phyloP scores from a whole-genome alignment of 2,329 filamentous ascomycete genomes.

The Fusarium longipes region DNA sequence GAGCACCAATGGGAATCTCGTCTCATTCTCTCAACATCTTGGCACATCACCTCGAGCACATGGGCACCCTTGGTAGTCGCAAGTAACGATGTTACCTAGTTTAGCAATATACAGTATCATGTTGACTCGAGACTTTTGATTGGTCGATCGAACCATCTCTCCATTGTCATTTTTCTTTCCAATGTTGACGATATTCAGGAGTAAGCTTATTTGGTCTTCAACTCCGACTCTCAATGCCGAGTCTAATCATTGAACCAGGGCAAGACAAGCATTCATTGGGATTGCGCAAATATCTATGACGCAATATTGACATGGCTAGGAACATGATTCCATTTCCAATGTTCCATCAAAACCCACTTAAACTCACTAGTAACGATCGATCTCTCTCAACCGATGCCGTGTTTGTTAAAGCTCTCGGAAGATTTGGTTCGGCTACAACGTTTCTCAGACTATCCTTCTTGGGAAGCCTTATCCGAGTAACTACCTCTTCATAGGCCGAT shows the following conservation, averaged over 20 bases:
- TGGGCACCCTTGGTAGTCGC: conserved; percentile 3
- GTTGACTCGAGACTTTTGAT: conserved; percentile 31
- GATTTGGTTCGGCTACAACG: conserved; percentile 4
- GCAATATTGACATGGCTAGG: not conserved
- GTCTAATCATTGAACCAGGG: not conserved
- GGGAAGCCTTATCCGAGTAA: conserved; percentile 3
- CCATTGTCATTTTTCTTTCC: not conserved
- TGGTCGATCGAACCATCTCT: conserved; percentile 19
- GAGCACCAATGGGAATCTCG: conserved; percentile 5
- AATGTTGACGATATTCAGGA: conserved; percentile 20
- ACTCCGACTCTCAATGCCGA: conserved; percentile 5
- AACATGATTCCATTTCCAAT: not conserved
- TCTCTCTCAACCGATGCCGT: not conserved
- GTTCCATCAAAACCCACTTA: conserved; percentile 18
- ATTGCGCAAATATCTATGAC: conserved; percentile 13
- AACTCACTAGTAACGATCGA: not conserved
- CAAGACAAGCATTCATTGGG: not conserved
- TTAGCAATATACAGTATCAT: conserved; percentile 21
- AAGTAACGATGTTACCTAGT: conserved; percentile 4
- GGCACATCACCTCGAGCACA: conserved; percentile 18
- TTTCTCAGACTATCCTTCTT: not conserved
- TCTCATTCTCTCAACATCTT: conserved; percentile 4
- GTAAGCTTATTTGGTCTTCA: conserved; percentile 25
- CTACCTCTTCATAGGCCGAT: not conserved
- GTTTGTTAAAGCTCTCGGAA: conserved; percentile 8